A percentile compares a stretch with the other conserved stretches of the same genome.
phyloP scores from a whole-genome alignment of 805 yeast genomes.

The Saitoella complicata region DNA sequence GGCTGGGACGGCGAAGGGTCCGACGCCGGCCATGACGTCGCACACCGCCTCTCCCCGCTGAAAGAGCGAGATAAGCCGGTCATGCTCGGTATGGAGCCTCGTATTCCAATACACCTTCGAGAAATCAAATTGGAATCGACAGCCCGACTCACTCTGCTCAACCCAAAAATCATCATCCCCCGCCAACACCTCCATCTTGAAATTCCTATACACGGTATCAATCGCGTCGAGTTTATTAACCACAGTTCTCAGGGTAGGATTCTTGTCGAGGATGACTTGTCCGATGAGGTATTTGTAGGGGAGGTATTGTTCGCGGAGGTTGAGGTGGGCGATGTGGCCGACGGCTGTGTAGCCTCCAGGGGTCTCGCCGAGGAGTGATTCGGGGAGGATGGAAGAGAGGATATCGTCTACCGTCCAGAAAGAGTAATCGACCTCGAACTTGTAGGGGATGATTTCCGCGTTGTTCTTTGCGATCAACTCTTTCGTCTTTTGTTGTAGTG shows the following conservation, averaged over 20 bases:
- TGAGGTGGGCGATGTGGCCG: constrained; percentile 91
- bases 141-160: constrained; percentile 59
- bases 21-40: constrained; percentile 97
- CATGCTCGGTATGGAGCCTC: constrained; percentile 85
- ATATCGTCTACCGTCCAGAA: constrained; percentile 44
- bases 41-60: constrained; percentile 59
- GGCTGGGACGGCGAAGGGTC: constrained; percentile 95
- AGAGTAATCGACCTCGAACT: too few species aligned
- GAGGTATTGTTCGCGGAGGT: constrained; percentile 66
- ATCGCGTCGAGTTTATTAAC: constrained; percentile 83
- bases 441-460: too few species aligned
- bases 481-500: too few species aligned
- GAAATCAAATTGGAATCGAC: constrained; percentile 76
- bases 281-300: constrained; percentile 75
- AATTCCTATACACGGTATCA: constrained; percentile 77
- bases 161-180: constrained; percentile 65
- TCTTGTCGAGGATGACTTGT: constrained; percentile 76
- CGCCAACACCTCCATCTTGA: constrained; percentile 84
- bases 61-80: constrained; percentile 48
- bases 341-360: constrained; percentile 88
- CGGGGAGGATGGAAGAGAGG: constrained; percentile 61
- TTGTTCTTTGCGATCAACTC: too few species aligned
- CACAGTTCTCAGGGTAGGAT: constrained; percentile 65
- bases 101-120: constrained; percentile 96
- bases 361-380: constrained; percentile 44